Evolutionary conservation across 352 stramenopile species (phyloP).

Genomic region (Phytopythium boreale): DNA sequence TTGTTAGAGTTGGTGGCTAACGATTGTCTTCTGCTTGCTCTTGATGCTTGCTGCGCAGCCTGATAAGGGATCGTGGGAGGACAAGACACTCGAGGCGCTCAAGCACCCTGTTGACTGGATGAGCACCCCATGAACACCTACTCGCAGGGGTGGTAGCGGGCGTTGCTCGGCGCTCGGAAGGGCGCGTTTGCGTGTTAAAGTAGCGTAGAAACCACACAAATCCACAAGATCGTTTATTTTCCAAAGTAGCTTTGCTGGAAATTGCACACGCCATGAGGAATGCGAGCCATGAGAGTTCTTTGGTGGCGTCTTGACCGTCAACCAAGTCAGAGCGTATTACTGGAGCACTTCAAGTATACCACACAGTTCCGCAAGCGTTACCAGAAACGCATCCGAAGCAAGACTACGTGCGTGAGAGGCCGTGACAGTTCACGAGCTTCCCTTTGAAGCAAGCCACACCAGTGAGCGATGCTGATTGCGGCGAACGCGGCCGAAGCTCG

Average conservation of each 20-base stretch:
- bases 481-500: too few relatives aligned
- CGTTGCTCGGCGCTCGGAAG: background rate
- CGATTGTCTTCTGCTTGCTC: background rate
- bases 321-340: too few relatives aligned
- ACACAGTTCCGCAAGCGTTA: too few relatives aligned
- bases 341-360: too few relatives aligned
- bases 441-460: too few relatives aligned
- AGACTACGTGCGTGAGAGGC: too few relatives aligned
- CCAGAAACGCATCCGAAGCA: too few relatives aligned
- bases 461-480: too few relatives aligned
- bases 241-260: too few relatives aligned
- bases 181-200: background rate
- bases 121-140: background rate
- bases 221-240: background rate
- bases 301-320: background rate
- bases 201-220: background rate
- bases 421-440: too few relatives aligned
- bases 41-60: constrained; percentile 37
- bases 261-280: too few relatives aligned
- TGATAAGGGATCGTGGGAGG: constrained; percentile 89
- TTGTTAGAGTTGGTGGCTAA: background rate
- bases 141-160: too few relatives aligned
- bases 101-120: constrained; percentile 95
- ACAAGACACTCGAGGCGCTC: constrained; percentile 91
- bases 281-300: background rate